phyloP scores from a whole-genome alignment of 768 basidiomycete genomes.

The Cystobasidium tubakii region DNA sequence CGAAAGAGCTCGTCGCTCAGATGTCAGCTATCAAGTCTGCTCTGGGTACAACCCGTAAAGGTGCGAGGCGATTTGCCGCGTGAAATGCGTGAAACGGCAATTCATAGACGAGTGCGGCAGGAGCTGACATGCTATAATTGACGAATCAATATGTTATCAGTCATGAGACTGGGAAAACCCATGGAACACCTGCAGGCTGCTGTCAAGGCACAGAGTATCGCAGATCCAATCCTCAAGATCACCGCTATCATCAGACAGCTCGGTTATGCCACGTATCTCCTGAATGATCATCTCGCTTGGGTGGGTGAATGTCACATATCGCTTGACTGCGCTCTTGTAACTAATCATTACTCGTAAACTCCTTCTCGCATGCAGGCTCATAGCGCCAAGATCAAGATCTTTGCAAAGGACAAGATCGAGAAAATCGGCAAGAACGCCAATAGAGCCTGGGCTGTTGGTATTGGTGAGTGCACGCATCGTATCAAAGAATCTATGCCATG shows the following conservation, averaged over 20 bases:
- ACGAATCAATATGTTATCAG: conserved; percentile 51
- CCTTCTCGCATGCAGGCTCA: conserved; percentile 45
- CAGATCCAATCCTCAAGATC: conserved; percentile 63
- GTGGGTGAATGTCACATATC: conserved; percentile 53
- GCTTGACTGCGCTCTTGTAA: not conserved
- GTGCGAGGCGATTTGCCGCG: conserved; percentile 54
- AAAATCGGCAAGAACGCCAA: conserved; percentile 41
- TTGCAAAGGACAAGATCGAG: conserved; percentile 30
- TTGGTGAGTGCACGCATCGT: conserved; percentile 30
- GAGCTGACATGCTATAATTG: no score
- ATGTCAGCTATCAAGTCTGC: conserved; percentile 81
- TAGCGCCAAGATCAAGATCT: conserved; percentile 43
- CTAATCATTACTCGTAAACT: conserved; percentile 68
- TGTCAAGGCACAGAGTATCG: conserved; percentile 55
- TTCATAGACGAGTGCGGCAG: no score
- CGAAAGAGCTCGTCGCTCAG: conserved; percentile 62
- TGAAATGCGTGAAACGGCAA: no score
- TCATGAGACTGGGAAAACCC: conserved; percentile 87
- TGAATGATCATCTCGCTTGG: conserved; percentile 79
- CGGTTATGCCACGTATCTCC: conserved; percentile 78
- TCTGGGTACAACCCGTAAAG: conserved; percentile 75
- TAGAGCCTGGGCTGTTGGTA: conserved; percentile 44
- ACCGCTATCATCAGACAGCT: conserved; percentile 76
- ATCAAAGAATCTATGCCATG: not conserved
- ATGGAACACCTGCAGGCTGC: conserved; percentile 89